phyloP scores from a whole-genome alignment of 179 eudicot species.

The Silene coronaria region DNA sequence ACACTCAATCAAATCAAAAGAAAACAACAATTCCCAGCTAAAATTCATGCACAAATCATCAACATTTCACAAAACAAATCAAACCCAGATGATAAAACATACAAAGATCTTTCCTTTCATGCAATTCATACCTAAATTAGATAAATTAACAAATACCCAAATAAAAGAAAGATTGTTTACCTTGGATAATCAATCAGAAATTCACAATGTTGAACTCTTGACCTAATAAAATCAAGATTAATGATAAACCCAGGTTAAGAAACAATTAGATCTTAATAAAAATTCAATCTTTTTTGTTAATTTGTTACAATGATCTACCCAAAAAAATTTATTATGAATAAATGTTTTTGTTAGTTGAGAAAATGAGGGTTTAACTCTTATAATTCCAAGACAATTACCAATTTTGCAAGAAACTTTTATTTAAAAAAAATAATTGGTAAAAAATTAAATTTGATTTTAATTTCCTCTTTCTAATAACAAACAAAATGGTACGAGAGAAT shows the following conservation, averaged over 20 bases:
- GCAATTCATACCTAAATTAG: not conserved
- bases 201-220: slow-evolving; percentile 22
- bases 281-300: not conserved
- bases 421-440: not conserved
- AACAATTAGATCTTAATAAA: slow-evolving; percentile 19
- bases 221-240: slow-evolving; percentile 9
- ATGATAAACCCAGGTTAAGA: slow-evolving; percentile 17
- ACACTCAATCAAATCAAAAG: not conserved
- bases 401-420: not conserved
- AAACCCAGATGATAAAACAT: slow-evolving; percentile 20
- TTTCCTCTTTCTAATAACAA: not conserved
- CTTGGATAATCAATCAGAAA: slow-evolving; percentile 13
- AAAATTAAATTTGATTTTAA: not conserved
- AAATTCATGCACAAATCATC: not conserved
- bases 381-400: not conserved
- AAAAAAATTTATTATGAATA: slow-evolving; percentile 1
- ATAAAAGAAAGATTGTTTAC: slow-evolving; percentile 12
- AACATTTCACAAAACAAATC: slow-evolving; percentile 16
- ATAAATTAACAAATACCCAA: not conserved
- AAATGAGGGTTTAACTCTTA: slow-evolving; percentile 10
- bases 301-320: slow-evolving; percentile 18
- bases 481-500: not conserved
- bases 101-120: slow-evolving; percentile 15
- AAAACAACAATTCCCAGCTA: slow-evolving; percentile 16
- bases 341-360: not conserved